phyloP scores from a whole-genome alignment of 148 eudicot genomes.

The Persicaria tinctoria region DNA sequence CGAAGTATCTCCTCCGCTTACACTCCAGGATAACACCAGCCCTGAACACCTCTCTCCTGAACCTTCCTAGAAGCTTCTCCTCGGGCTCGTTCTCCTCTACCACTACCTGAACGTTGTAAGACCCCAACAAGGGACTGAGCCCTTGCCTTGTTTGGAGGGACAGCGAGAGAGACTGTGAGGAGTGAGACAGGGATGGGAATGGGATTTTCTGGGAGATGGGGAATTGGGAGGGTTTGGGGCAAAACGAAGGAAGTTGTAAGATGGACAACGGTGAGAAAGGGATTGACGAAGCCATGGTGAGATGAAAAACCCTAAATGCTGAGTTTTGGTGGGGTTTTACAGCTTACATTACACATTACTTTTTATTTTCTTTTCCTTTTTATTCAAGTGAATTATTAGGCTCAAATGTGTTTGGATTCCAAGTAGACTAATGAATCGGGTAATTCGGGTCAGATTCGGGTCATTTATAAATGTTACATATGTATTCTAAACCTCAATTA shows the following conservation, averaged over 20 bases:
- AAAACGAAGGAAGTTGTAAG: not conserved
- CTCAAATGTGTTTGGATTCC: too few species aligned
- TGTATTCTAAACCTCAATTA: too few species aligned
- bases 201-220: not conserved
- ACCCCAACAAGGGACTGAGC: constrained; percentile 7
- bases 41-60: constrained; percentile 74
- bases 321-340: too few species aligned
- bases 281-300: constrained; percentile 3
- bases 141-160: constrained; percentile 2
- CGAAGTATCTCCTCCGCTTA: constrained; percentile 59
- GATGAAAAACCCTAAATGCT: too few species aligned
- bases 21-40: constrained; percentile 85
- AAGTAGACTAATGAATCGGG: too few species aligned
- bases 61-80: constrained; percentile 54
- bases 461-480: too few species aligned
- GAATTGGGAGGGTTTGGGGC: constrained; percentile 1
- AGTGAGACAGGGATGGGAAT: not conserved
- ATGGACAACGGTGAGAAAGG: not conserved
- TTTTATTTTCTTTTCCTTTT: too few species aligned
- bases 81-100: constrained; percentile 77
- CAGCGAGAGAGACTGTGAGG: not conserved
- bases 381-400: too few species aligned
- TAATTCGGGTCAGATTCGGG: too few species aligned
- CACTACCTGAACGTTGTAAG: constrained; percentile 72
- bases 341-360: too few species aligned